Evolutionary conservation across 2,329 filamentous ascomycete species (phyloP).

Genomic region (Camillea tinctor): DNA sequence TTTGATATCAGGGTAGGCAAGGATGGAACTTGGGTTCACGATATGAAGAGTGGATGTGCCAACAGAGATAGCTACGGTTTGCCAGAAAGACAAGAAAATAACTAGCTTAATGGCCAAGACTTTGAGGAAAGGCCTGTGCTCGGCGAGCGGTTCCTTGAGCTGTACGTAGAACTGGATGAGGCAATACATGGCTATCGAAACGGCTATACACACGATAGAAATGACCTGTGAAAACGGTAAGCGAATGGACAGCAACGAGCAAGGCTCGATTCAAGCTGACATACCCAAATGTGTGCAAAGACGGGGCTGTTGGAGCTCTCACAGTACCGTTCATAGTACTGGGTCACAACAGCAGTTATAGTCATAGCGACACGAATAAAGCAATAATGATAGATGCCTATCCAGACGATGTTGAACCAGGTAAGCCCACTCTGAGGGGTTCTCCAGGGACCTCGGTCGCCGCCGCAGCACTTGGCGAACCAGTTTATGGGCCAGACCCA

Average conservation of each 20-base stretch:
- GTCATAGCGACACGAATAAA: conserved; percentile 79
- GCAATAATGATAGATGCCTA: conserved; percentile 82
- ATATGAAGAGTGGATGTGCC: conserved; percentile 61
- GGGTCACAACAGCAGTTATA: conserved; percentile 70
- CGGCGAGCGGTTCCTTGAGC: conserved; percentile 64
- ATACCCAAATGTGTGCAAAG: conserved; percentile 83
- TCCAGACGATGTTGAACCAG: conserved; percentile 88
- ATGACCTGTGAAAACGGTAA: conserved; percentile 47
- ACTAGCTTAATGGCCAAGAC: conserved; percentile 85
- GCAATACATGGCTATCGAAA: conserved; percentile 85
- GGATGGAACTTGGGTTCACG: conserved; percentile 54
- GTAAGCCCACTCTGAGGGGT: conserved; percentile 79
- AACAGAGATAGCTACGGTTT: conserved; percentile 54
- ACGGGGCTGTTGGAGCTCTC: conserved; percentile 73
- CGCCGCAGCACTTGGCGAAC: conserved; percentile 69
- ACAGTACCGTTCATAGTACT: conserved; percentile 71
- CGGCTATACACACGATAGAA: conserved; percentile 67
- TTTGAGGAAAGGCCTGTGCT: conserved; percentile 74
- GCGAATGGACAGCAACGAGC: conserved; percentile 1
- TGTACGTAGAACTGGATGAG: conserved; percentile 85
- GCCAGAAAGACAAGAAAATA: conserved; percentile 91
- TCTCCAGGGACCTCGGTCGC: conserved; percentile 66
- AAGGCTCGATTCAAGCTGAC: conserved; percentile 15
- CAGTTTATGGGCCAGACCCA: conserved; percentile 77
- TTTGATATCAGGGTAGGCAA: conserved; percentile 74